Conservation (phyloP, 805 yeast genomes). For the Metschnikowia vanudenii region DNA sequence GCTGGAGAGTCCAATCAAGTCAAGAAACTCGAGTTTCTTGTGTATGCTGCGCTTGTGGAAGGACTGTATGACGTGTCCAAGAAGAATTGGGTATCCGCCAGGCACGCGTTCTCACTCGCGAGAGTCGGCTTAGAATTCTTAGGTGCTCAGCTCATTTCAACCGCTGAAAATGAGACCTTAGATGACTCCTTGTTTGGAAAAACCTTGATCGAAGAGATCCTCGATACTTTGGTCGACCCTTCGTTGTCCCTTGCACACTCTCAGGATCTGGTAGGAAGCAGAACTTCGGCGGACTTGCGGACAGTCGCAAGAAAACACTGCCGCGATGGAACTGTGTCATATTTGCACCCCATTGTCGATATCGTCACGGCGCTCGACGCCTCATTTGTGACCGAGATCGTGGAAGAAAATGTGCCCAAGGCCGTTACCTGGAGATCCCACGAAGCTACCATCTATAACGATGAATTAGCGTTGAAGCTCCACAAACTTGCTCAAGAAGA, state of each 20-base stretch:
- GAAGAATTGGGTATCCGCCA: conserved; percentile 55
- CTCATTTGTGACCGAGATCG: conserved; percentile 32
- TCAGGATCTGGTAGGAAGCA: conserved; percentile 31
- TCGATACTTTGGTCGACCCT: conserved; percentile 64
- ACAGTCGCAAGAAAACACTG: conserved; percentile 47
- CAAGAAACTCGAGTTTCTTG: conserved; percentile 30
- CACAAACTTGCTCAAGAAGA: conserved; percentile 36
- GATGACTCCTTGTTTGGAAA: conserved; percentile 20
- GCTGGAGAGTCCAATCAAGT: conserved; percentile 36
- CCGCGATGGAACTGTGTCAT: conserved; percentile 27
- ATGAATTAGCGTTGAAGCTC: conserved; percentile 65
- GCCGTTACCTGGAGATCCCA: conserved; percentile 51
- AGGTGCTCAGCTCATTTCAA: conserved; percentile 13
- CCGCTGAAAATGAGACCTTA: not conserved
- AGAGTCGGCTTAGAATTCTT: conserved; percentile 60
- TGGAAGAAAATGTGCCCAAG: conserved; percentile 28
- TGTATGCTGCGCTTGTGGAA: conserved; percentile 46
- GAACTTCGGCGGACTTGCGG: conserved; percentile 45
- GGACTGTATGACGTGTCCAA: conserved; percentile 53
- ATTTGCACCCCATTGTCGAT: conserved; percentile 40
- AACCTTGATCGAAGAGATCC: conserved; percentile 51
- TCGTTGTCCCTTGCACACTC: conserved; percentile 54
- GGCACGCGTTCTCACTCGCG: conserved; percentile 55
- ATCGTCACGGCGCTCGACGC: conserved; percentile 40
- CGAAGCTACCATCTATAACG: conserved; percentile 62